A percentile compares a stretch with the other conserved stretches of the same genome.
Conservation (phyloP, 1,284 basidiomycete genomes). For the Marasmius tenuissimus region DNA sequence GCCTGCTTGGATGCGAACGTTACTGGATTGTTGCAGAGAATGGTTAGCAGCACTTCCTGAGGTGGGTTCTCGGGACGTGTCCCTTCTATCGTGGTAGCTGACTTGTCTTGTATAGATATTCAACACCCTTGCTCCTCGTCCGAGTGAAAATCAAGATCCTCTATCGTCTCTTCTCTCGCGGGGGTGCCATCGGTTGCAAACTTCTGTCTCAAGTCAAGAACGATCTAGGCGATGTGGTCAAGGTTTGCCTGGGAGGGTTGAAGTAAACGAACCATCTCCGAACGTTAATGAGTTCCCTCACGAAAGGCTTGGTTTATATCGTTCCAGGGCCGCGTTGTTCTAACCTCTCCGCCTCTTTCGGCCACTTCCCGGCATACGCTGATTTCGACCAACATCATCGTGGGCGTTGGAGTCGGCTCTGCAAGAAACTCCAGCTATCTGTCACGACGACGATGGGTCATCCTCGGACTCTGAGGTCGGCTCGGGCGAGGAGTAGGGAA, state of each 20-base stretch:
- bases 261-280: conserved; percentile 96
- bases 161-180: conserved; percentile 86
- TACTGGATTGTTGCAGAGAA: conserved; percentile 78
- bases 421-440: too few relatives aligned
- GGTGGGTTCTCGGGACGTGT: conserved; percentile 41
- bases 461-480: too few relatives aligned
- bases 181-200: conserved; percentile 77
- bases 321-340: background rate
- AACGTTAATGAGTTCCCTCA: conserved; percentile 82
- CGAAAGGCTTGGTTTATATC: conserved; percentile 63
- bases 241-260: conserved; percentile 82
- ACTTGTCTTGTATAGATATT: conserved; percentile 46
- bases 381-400: too few relatives aligned
- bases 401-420: too few relatives aligned
- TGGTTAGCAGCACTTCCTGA: conserved; percentile 79
- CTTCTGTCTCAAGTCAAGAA: conserved; percentile 76
- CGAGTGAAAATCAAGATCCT: conserved; percentile 76
- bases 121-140: conserved; percentile 60
- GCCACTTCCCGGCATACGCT: too few relatives aligned
- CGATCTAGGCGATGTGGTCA: conserved; percentile 80
- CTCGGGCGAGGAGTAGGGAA: too few relatives aligned
- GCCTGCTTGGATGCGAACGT: conserved; percentile 90
- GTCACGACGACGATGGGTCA: too few relatives aligned
- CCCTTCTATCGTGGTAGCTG: conserved; percentile 9
- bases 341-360: too few relatives aligned